Percentiles rank a stretch among this genome's conserved stretches.
Conservation (phyloP, 306 rosid species). For the Quercus berberidifolia region DNA sequence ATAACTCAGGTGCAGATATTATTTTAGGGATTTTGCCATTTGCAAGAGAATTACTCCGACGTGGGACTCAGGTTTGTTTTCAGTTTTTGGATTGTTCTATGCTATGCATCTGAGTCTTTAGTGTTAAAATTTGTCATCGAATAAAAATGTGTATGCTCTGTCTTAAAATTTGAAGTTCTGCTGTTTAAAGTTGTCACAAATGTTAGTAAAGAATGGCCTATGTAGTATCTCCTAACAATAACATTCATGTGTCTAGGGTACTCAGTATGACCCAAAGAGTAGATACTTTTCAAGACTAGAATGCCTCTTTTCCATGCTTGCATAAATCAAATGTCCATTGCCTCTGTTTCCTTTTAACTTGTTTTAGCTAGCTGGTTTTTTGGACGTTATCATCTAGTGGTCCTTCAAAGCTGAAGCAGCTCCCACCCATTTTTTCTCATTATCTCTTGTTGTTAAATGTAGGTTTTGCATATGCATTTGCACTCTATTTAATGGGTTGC, state of each 20-base stretch:
- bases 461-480: neutral
- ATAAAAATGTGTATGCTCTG: neutral
- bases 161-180: neutral
- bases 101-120: neutral
- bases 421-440: neutral
- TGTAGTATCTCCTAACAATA: neutral
- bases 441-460: neutral
- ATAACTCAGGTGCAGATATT: slow-evolving; percentile 96
- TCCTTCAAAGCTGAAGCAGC: neutral
- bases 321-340: neutral
- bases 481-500: neutral
- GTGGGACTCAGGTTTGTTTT: slow-evolving; percentile 73
- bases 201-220: neutral
- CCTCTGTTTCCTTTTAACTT: neutral
- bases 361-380: neutral
- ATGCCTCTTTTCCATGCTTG: neutral
- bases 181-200: neutral
- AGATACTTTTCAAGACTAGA: neutral
- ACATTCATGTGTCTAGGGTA: neutral
- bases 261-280: neutral
- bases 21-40: slow-evolving; percentile 92
- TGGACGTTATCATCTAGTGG: neutral
- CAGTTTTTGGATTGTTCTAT: slow-evolving; percentile 11
- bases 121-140: neutral
- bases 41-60: slow-evolving; percentile 89